Percentiles rank a stretch among this genome's conserved stretches.
These are phyloP conservation scores for Typha latifolia DNA, from an alignment of 176 grass and related monocot genomes.

Conservation along the genomic window DNA sequence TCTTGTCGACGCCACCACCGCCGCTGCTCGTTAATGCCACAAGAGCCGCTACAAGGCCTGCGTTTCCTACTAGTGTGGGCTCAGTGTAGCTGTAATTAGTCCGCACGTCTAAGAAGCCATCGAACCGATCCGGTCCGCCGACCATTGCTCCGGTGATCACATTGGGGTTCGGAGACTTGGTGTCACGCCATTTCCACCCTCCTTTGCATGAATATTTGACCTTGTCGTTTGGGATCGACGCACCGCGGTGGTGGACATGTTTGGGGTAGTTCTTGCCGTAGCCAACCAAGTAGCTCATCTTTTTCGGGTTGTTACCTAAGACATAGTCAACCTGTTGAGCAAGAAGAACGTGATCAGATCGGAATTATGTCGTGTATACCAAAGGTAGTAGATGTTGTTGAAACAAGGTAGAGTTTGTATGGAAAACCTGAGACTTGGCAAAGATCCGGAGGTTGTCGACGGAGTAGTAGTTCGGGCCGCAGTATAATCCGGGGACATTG, in stretches of 20 bases:
- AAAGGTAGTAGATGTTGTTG: too few species aligned
- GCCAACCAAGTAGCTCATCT: slow-evolving; percentile 93
- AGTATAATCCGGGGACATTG: slow-evolving; percentile 79
- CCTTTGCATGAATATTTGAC: slow-evolving; percentile 76
- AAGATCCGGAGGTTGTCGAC: slow-evolving; percentile 43
- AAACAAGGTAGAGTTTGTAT: too few species aligned
- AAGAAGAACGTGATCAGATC: neutral
- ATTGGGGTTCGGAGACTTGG: slow-evolving; percentile 62
- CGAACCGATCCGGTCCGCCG: slow-evolving; percentile 65
- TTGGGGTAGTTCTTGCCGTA: slow-evolving; percentile 78
- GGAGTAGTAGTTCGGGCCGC: slow-evolving; percentile 73
- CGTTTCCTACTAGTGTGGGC: slow-evolving; percentile 77
- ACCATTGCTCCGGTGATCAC: slow-evolving; percentile 77
- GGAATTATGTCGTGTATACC: too few species aligned
- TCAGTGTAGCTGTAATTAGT: slow-evolving; percentile 58
- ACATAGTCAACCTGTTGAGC: slow-evolving; percentile 59
- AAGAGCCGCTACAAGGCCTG: slow-evolving; percentile 69
- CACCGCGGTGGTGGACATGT: slow-evolving; percentile 62
- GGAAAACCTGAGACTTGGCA: slow-evolving; percentile 52
- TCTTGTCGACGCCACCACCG: slow-evolving; percentile 46
- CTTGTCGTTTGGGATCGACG: slow-evolving; percentile 75
- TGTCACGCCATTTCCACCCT: slow-evolving; percentile 57
- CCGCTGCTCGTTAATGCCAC: slow-evolving; percentile 64
- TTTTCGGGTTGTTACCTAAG: slow-evolving; percentile 70
- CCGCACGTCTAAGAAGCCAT: slow-evolving; percentile 52